Evolutionary conservation across 352 stramenopile species (phyloP), one percentile per base, ranked within the genome.

Genomic region (Pythium monospermum): DNA sequence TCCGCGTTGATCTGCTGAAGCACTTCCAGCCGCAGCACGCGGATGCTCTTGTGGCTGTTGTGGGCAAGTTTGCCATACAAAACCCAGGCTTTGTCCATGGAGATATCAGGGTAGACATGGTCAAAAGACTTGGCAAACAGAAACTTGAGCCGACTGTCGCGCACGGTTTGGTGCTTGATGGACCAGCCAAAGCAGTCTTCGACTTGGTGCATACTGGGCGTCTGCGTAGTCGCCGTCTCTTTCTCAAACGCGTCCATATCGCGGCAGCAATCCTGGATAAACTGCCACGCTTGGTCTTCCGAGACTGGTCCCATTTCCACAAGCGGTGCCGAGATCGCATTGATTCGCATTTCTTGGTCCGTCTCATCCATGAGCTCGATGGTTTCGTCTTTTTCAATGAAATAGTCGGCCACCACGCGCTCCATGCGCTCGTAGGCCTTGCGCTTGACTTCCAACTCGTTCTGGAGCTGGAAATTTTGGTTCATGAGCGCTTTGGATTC

Each of bases 341-440:
- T 61, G 33, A 55, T 26, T 19, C 47, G 55, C 13, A 53, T 38
- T 16, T 53, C 52, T n/a, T 59, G 53, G 15, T 59, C 37, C 28
- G 45, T 35, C 13, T 64, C 57, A 33, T 61, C 57, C 57, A 59
- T 41, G 4, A 45, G 31, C 27, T 65, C 49, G 11, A 41, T 33
- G 3, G 12, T 39, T 19, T 53, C 56, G 30, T 46, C 46, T 35
- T 75, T 74, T 40, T 79, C 66, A 7, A 59, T 28, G 32, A 69
- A 54, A 45, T 76, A 76, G 53, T 79, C 69, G 10, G 53, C 58
- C 19, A 76, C 54, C 12, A 79, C 64, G 25, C 64, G 69, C 58
- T 76, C 64, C 30, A 73, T 61, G 38, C 66, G 66, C 53, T 76
- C 59, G 54, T 73, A 69, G 5, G 57, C 46, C 31, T 79, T 76